Evolutionary conservation across 1,284 basidiomycete species (phyloP), one percentile per base, ranked within the genome.

Genomic region (Cerioporus squamosus): DNA sequence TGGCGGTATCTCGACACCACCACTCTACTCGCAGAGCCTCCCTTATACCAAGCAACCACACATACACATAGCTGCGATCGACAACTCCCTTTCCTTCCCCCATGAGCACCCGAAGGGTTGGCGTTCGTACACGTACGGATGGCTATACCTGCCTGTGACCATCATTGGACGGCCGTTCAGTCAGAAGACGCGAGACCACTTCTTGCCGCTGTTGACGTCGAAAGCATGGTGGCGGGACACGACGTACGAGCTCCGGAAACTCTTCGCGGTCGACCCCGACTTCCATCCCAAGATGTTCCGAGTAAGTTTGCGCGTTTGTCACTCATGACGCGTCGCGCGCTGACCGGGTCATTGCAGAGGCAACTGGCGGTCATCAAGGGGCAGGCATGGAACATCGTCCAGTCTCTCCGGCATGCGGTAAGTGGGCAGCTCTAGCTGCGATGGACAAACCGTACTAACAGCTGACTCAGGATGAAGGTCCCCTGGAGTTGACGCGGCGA

Each of bases 211-310:
- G 29, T 75, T 97, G 42, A 91, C 90, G 9, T 90, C 88, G 7
- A 94, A 93, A 64, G 69, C 77, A 4, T 97, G 95, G 95, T 97
- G 95, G 95, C 84, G 91, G 64, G 88, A 94, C 69, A 95, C 94
- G 4, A 91, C 87, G 1, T 87, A 80, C 62, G 85, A 93, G 63
- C 77, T 97, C 7, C 79, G 88, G 58, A 87, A 88, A 63, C 69
- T 95, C 20, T 95, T 95, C 70, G 82, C 84, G 15, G 79, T 92
- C 15, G 94, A 95, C 71, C 86, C 88, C 4, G 93, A 93, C 72
- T 93, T 93, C 68, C 89, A 93, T 73, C 88, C 88, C 1, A 91
- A 90, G 75, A 93, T 93, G 91, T 93, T 92, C 75, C 79, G 79
- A 57, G 90, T 89, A 67, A 68, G 81, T 73, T 10, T 3, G 14